Base-by-base conservation (phyloP, 2,329 filamentous ascomycete genomes). In the Cordyceps militaris region DNA sequence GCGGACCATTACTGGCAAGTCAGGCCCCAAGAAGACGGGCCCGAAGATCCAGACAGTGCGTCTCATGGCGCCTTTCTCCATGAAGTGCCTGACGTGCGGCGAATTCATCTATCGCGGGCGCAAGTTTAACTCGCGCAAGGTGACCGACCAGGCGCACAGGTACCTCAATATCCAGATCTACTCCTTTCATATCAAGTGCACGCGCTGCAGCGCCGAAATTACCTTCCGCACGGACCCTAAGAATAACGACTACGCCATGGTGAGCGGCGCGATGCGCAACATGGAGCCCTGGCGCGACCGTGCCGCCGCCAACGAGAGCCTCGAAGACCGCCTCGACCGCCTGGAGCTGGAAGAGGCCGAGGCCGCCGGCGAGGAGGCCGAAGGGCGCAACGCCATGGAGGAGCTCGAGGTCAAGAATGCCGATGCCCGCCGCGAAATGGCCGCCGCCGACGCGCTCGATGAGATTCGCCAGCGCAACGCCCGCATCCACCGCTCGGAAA, bases 111-210 rank as follows among this genome's bases (percentile, higher is more conserved):
- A 95, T 79, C 90, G 91, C 65, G 92, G 92, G 0, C 84, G 92
- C 60, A 97, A 97, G 68, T 97, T 97, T 80, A 97, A 97, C 74
- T 88, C 91, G 3, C 82, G 90, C 36, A 99, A 99, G 69, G 91
- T 97, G 69, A 96, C 89, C 0, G 91, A 90, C 0, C 85, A 84
- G 0, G 88, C 94, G 21, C 89, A 97, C 66, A 89, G 87, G 64
- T 99, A 99, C 75, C 84, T 96, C 48, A 83, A 83, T 51, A 95
- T 97, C 61, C 84, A 90, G 60, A 91, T 96, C 62, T 94, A 87
- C 74, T 84, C 88, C 30, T 97, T 97, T 77, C 67, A 70, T 61
- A 95, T 93, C 66, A 82, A 90, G 8, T 97, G 93, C 73, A 96
- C 92, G 34, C 77, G 91, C 49, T 97, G 93, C 73, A 86, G 80